phyloP scores from a whole-genome alignment of 129 eudicot genomes.

The Artemisia argyi region DNA sequence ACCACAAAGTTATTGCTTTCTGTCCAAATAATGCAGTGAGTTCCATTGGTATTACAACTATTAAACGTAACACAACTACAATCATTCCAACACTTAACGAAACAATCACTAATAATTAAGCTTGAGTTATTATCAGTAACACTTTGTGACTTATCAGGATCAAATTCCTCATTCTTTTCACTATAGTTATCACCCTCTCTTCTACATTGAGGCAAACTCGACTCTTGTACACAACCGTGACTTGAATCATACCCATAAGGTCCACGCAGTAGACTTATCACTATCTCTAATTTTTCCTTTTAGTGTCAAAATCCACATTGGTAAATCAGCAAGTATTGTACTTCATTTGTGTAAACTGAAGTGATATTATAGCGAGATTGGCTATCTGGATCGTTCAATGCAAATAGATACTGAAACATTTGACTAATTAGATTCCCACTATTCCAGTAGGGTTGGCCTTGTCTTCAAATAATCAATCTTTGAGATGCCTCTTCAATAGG shows the following conservation, averaged over 20 bases:
- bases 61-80: too few relatives aligned
- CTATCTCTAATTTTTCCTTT: constrained; percentile 19
- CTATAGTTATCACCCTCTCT: constrained; percentile 9
- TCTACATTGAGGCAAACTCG: constrained; percentile 26
- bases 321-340: constrained; percentile 3
- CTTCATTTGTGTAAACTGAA: constrained; percentile 23
- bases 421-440: constrained; percentile 16
- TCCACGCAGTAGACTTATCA: neutral
- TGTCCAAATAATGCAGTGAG: constrained; percentile 29
- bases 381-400: neutral
- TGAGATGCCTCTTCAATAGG: constrained; percentile 5
- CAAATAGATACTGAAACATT: constrained; percentile 6
- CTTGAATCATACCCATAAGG: constrained; percentile 25
- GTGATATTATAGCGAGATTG: constrained; percentile 11
- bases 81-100: too few relatives aligned
- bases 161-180: constrained; percentile 27
- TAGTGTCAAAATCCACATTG: constrained; percentile 26
- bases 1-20: constrained; percentile 6
- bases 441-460: constrained; percentile 31
- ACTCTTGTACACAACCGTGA: constrained; percentile 19
- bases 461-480: constrained; percentile 7
- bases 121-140: too few relatives aligned
- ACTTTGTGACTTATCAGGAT: too few relatives aligned
- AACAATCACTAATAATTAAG: too few relatives aligned
- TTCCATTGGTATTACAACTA: constrained; percentile 17